Conservation (phyloP, 306 rosid genomes). For the Vachellia pachyceras region DNA sequence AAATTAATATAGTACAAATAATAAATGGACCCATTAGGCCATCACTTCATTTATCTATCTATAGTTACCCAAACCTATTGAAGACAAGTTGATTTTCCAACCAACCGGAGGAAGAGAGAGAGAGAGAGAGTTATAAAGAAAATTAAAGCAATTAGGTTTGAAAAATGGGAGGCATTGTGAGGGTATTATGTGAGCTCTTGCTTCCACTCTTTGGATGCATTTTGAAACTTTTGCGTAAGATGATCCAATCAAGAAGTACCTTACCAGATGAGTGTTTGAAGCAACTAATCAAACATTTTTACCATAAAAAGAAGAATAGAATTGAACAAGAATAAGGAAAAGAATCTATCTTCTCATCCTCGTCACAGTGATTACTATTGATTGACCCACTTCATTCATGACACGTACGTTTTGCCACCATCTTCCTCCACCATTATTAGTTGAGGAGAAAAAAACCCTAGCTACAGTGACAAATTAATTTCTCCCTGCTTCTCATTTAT, state of each 20-base stretch:
- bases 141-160: slow-evolving; percentile 1
- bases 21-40: background rate
- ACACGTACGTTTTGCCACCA: slow-evolving; percentile 37
- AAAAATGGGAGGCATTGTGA: background rate
- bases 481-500: background rate
- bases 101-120: background rate
- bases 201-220: background rate
- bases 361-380: slow-evolving; percentile 4
- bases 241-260: slow-evolving; percentile 10
- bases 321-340: background rate
- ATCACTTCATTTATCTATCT: background rate
- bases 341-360: background rate
- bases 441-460: background rate
- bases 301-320: background rate
- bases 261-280: slow-evolving; percentile 2
- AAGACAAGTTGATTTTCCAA: slow-evolving; percentile 6
- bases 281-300: slow-evolving; percentile 22
- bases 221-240: slow-evolving; percentile 1
- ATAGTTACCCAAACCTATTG: background rate
- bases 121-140: too few relatives aligned
- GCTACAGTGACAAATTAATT: background rate
- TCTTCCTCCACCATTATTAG: slow-evolving; percentile 29
- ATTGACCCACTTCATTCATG: slow-evolving; percentile 40
- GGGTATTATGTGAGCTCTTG: slow-evolving; percentile 3
- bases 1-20: background rate